phyloP scores from a whole-genome alignment of 306 rosid species.

The Arachis hypogaea region DNA sequence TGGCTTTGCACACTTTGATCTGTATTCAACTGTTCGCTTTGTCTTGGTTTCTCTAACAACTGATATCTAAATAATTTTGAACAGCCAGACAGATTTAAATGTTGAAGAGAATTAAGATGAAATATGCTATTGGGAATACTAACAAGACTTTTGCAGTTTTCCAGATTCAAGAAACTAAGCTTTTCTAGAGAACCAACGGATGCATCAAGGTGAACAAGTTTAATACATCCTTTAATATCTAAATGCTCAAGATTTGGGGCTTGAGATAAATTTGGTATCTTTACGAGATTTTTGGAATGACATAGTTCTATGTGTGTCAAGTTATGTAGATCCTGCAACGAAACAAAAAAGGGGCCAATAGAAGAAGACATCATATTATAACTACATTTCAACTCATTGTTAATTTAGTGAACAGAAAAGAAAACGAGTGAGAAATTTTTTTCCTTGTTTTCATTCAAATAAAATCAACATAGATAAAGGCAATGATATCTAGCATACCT shows the following conservation, averaged over 20 bases:
- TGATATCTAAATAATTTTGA: no score
- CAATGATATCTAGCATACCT: background rate
- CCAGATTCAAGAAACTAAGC: constrained; percentile 1
- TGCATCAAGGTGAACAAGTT: constrained; percentile 6
- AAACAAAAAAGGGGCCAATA: background rate
- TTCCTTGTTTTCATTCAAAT: no score
- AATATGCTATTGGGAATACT: no score
- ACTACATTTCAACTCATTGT: no score
- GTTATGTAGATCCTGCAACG: background rate
- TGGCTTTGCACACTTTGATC: no score
- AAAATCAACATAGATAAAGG: no score
- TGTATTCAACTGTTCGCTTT: background rate
- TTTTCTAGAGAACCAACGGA: constrained; percentile 30
- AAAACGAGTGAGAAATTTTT: background rate
- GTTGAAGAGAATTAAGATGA: no score
- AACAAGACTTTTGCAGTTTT: constrained; percentile 2
- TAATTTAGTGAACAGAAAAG: no score
- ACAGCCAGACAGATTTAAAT: no score
- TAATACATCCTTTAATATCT: constrained; percentile 34
- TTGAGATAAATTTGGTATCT: constrained; percentile 11
- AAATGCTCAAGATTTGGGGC: constrained; percentile 17
- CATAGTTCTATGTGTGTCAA: constrained; percentile 14
- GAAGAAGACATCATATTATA: no score
- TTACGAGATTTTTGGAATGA: constrained; percentile 21
- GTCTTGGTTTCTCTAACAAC: no score